phyloP scores from a whole-genome alignment of 139 green algal genomes.

The Nannochloris sp. region DNA sequence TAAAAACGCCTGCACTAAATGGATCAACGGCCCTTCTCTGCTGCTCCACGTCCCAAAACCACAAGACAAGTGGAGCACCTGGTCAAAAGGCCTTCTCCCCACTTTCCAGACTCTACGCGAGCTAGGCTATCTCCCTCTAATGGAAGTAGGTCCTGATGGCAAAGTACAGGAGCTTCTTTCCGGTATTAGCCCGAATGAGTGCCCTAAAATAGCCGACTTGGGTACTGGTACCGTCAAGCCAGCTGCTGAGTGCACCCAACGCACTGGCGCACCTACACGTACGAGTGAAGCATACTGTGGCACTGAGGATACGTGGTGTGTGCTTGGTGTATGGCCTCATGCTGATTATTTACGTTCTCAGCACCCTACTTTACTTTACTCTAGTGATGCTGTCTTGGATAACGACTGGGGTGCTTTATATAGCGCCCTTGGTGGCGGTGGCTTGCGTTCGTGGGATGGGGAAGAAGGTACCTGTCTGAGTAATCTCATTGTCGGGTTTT shows the following conservation, averaged over 20 bases:
- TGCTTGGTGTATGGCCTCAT: not conserved
- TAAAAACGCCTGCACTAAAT: not conserved
- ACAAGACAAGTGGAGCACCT: constrained; percentile 1
- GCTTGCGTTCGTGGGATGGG: not conserved
- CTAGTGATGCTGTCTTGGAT: not conserved
- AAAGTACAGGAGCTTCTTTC: not conserved
- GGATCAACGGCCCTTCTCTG: not conserved
- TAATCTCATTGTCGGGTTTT: constrained; percentile 15
- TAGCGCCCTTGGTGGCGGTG: not conserved
- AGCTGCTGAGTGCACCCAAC: not conserved
- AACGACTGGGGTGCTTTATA: constrained; percentile 7
- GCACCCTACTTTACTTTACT: not conserved
- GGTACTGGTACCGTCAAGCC: not conserved
- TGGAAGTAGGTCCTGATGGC: not conserved
- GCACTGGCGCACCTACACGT: not conserved
- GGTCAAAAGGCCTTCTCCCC: not conserved
- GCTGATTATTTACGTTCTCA: not conserved
- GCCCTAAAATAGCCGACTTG: not conserved
- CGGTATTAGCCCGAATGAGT: not conserved
- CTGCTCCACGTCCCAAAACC: not conserved
- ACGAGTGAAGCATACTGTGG: not conserved
- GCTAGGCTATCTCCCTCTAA: constrained; percentile 2
- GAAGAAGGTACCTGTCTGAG: constrained; percentile 16
- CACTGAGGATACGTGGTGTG: not conserved
- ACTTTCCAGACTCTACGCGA: constrained; percentile 4